Percentiles rank a stretch among this genome's conserved stretches.
Conservation (phyloP, 495 filamentous ascomycete species). For the Pseudoneurospora amorphoporcata region DNA sequence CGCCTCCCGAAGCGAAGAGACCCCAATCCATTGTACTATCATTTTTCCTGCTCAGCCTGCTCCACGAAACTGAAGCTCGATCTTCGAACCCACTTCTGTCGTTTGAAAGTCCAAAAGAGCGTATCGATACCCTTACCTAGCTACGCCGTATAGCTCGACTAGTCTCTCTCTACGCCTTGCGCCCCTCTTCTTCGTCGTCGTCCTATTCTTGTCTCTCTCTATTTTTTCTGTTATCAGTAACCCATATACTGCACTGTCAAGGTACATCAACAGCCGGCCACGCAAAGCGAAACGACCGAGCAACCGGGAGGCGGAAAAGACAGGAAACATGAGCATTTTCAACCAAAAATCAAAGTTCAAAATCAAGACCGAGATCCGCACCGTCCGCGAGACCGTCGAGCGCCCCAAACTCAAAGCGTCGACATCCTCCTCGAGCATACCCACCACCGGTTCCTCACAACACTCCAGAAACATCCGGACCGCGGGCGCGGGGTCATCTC, state of each 20-base stretch:
- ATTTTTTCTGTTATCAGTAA: not conserved
- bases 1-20: not conserved
- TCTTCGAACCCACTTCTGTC: not conserved
- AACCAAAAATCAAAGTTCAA: slow-evolving; percentile 30
- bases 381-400: slow-evolving; percentile 18
- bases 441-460: not conserved
- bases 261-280: not conserved
- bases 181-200: not conserved
- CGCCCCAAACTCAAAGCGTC: slow-evolving; percentile 8
- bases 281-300: not conserved
- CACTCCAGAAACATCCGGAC: not conserved
- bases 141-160: not conserved
- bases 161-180: not conserved
- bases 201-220: not conserved
- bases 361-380: slow-evolving; percentile 21
- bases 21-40: not conserved
- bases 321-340: slow-evolving; percentile 22
- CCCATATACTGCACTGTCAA: not conserved
- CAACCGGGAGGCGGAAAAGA: not conserved
- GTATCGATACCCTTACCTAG: not conserved
- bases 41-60: not conserved
- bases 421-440: not conserved
- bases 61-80: not conserved
- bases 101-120: not conserved
- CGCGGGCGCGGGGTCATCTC: not conserved